A percentile compares a stretch with the other conserved stretches of the same genome.
These are phyloP conservation scores for Aspergillus persii DNA, from an alignment of 2,329 filamentous ascomycete species.

Conservation along the genomic window DNA sequence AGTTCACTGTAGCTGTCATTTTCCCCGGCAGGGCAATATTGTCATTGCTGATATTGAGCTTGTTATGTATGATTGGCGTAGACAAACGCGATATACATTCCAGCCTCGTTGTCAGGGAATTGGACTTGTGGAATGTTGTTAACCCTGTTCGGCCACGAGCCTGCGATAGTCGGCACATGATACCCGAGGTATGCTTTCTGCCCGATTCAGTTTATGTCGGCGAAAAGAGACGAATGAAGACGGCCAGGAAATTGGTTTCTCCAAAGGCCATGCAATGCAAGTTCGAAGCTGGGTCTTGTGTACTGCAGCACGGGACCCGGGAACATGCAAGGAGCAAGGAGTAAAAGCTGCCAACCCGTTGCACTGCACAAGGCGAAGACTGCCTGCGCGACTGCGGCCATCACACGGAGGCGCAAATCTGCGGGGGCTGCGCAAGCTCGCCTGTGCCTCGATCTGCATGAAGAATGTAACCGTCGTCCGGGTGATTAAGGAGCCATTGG, in stretches of 20 bases:
- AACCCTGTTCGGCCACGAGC: not conserved
- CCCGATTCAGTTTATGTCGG: not conserved
- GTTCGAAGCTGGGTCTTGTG: not conserved
- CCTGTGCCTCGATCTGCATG: not conserved
- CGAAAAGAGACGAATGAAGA: no score
- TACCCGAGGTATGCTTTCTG: not conserved
- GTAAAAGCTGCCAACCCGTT: no score
- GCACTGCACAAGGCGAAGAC: not conserved
- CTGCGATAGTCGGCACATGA: not conserved
- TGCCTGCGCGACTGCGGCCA: not conserved
- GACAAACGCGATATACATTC: slow-evolving; percentile 18
- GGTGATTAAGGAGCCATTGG: not conserved
- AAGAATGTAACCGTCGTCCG: not conserved
- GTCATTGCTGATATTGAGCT: not conserved
- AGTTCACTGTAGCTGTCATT: not conserved
- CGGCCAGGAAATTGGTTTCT: no score
- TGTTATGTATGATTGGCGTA: not conserved
- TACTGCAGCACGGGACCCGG: not conserved
- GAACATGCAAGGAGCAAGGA: not conserved
- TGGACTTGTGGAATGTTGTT: slow-evolving; percentile 18
- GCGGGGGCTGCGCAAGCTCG: not conserved
- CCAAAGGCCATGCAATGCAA: not conserved
- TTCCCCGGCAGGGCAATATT: not conserved
- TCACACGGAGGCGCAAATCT: not conserved
- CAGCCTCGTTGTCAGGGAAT: slow-evolving; percentile 21